Percentiles rank a stretch among this genome's conserved stretches.
phyloP scores from a whole-genome alignment of 108 stramenopile genomes.

The Cyclotella choctawhatcheeana region DNA sequence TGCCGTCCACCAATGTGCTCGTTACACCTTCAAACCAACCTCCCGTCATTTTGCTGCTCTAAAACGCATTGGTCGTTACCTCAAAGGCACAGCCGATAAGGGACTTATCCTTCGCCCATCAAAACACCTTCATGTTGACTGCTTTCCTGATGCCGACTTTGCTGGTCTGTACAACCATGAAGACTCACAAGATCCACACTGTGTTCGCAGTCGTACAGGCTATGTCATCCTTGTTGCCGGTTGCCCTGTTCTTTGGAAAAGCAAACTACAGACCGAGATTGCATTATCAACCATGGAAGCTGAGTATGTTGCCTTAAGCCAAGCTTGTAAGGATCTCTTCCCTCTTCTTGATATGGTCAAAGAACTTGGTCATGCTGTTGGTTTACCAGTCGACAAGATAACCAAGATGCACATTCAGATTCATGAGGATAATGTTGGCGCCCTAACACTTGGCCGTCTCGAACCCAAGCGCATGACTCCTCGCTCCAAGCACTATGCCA shows the following conservation, averaged over 20 bases:
- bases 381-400: background rate
- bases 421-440: background rate
- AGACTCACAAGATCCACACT: conserved; percentile 30
- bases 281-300: conserved; percentile 6
- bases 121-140: conserved; percentile 29
- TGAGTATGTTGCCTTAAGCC: conserved; percentile 3
- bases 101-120: conserved; percentile 38
- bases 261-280: background rate
- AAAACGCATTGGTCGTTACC: background rate
- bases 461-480: background rate
- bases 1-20: too few relatives aligned
- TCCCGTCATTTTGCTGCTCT: background rate
- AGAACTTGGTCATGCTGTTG: background rate
- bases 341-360: background rate
- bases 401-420: conserved; percentile 1
- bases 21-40: background rate
- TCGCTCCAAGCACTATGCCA: conserved; percentile 1
- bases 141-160: conserved; percentile 41
- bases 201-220: conserved; percentile 52
- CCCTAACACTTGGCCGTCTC: background rate
- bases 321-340: background rate
- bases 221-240: conserved; percentile 49
- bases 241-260: conserved; percentile 8
- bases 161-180: conserved; percentile 14
- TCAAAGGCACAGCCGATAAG: background rate